These are phyloP conservation scores for Chrysoporthe puriensis DNA, from an alignment of 2,329 filamentous ascomycete genomes.

Conservation along the genomic window DNA sequence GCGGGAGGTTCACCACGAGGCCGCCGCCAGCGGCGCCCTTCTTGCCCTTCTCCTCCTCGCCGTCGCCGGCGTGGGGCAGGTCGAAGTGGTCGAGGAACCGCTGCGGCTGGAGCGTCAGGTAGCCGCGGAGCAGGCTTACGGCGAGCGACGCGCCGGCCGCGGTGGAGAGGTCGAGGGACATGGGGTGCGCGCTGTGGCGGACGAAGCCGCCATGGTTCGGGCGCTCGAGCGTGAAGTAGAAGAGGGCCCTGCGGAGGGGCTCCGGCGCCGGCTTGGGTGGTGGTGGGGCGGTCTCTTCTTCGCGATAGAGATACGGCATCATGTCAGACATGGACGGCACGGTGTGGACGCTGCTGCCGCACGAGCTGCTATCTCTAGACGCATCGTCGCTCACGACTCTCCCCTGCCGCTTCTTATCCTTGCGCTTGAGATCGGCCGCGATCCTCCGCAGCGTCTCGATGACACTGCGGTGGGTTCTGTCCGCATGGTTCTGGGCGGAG, in stretches of 20 bases:
- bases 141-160: neutral
- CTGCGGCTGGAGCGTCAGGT: conserved; percentile 1
- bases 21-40: neutral
- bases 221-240: conserved; percentile 6
- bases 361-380: neutral
- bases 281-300: neutral
- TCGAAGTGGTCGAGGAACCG: neutral
- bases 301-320: neutral
- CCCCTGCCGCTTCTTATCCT: neutral
- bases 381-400: neutral
- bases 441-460: neutral
- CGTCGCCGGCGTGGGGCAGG: neutral
- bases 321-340: neutral
- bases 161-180: neutral
- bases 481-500: neutral
- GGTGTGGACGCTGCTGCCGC: conserved; percentile 10
- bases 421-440: neutral
- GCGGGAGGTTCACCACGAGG: conserved; percentile 1
- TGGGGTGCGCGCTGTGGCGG: neutral
- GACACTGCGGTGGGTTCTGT: neutral
- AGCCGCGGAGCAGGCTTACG: neutral
- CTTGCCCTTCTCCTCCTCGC: neutral
- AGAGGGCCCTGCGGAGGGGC: neutral
- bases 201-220: conserved; percentile 6
- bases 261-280: neutral